Conservation (phyloP, 305 asterid genomes). For the Fraxinus albicans region DNA sequence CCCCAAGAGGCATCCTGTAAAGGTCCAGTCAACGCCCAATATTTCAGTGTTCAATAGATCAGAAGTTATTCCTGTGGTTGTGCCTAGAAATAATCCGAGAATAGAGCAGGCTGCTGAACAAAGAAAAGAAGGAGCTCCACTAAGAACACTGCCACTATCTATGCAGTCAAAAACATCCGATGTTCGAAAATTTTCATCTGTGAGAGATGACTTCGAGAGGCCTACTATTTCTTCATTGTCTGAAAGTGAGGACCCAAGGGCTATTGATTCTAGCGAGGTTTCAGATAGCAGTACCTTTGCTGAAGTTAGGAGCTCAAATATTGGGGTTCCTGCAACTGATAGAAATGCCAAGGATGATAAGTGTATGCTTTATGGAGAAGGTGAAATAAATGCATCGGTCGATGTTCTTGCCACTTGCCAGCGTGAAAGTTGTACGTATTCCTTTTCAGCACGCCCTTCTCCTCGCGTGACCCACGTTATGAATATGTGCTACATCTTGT, state of each 20-base stretch:
- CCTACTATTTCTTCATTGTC: constrained; percentile 41
- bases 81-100: constrained; percentile 73
- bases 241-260: constrained; percentile 53
- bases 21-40: constrained; percentile 57
- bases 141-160: constrained; percentile 52
- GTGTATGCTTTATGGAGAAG: constrained; percentile 47
- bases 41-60: constrained; percentile 54
- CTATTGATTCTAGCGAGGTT: constrained; percentile 37
- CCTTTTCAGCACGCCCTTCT: constrained; percentile 24
- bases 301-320: constrained; percentile 45
- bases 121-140: constrained; percentile 70
- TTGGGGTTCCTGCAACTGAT: constrained; percentile 41
- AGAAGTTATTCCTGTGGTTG: constrained; percentile 73
- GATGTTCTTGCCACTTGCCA: constrained; percentile 47
- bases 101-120: constrained; percentile 71
- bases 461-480: constrained; percentile 19
- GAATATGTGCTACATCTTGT: constrained; percentile 11
- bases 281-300: constrained; percentile 50
- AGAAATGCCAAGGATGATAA: constrained; percentile 52
- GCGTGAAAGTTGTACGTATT: constrained; percentile 54
- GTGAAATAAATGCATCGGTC: constrained; percentile 37
- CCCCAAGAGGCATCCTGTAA: constrained; percentile 63
- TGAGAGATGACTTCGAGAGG: constrained; percentile 63
- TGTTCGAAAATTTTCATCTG: constrained; percentile 47
- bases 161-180: constrained; percentile 71